Percentiles rank a stretch among this genome's conserved stretches.
Conservation (phyloP, 345 rosid species). For the Aethionema arabicum region DNA sequence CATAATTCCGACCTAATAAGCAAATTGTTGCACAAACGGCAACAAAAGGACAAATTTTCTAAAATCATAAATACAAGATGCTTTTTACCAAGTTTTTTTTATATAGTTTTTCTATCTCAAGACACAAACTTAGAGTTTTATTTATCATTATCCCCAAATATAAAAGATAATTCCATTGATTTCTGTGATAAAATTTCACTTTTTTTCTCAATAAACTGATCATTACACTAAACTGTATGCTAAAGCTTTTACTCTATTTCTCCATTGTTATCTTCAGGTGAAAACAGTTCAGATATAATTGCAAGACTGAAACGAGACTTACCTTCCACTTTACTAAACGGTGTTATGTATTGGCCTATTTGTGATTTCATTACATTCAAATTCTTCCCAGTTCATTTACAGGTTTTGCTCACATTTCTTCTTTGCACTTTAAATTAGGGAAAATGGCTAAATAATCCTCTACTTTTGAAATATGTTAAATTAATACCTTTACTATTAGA, state of each 20-base stretch:
- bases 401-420: slow-evolving; percentile 41
- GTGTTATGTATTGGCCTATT: slow-evolving; percentile 83
- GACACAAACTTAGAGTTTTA: no score
- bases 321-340: slow-evolving; percentile 64
- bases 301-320: slow-evolving; percentile 77
- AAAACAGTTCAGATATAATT: slow-evolving; percentile 52
- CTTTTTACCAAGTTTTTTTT: no score
- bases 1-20: no score
- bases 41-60: no score
- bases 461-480: no score
- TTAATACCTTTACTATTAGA: no score
- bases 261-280: slow-evolving; percentile 52
- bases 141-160: no score
- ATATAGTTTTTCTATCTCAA: no score
- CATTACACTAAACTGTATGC: neutral
- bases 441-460: no score
- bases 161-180: neutral
- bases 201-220: neutral
- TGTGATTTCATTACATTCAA: slow-evolving; percentile 88
- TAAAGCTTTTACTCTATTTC: neutral
- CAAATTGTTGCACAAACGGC: no score
- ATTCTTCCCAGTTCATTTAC: slow-evolving; percentile 80
- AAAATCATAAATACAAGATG: no score
- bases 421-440: neutral
- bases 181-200: neutral